Percentiles rank a stretch among this genome's conserved stretches.
These are phyloP conservation scores for Turnera subulata DNA, from an alignment of 345 rosid genomes.

Conservation along the genomic window DNA sequence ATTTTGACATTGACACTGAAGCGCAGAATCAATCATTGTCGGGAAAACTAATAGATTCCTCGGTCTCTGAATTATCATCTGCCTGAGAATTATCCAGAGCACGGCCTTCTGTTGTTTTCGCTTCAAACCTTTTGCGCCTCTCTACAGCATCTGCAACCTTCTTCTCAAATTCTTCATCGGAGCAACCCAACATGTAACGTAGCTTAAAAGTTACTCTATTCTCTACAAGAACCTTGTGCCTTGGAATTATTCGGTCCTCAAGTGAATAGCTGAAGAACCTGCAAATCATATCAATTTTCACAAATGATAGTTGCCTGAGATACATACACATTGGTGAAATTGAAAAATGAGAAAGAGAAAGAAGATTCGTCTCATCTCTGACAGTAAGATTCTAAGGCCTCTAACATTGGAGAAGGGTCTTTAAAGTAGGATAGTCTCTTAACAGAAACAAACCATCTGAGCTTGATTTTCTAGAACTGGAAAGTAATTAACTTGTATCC, in stretches of 20 bases:
- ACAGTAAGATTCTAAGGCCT: too few species aligned
- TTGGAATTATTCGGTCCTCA: slow-evolving; percentile 75
- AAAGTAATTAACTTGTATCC: not conserved
- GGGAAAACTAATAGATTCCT: too few species aligned
- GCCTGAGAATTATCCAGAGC: too few species aligned
- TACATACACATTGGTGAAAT: not conserved
- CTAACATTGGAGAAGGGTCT: too few species aligned
- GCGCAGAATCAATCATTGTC: too few species aligned
- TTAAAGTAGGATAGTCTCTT: too few species aligned
- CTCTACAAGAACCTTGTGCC: slow-evolving; percentile 68
- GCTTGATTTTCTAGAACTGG: not conserved
- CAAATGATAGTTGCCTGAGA: not conserved
- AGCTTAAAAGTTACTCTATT: slow-evolving; percentile 73
- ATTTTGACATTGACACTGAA: too few species aligned
- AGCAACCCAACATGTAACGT: slow-evolving; percentile 67
- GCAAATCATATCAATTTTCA: slow-evolving; percentile 17
- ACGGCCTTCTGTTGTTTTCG: slow-evolving; percentile 12
- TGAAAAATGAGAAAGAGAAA: not conserved
- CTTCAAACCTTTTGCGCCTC: slow-evolving; percentile 58
- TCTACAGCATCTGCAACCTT: slow-evolving; percentile 60
- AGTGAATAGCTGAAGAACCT: slow-evolving; percentile 93
- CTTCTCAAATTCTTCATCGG: slow-evolving; percentile 55
- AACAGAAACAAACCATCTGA: too few species aligned
- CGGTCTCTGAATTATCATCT: too few species aligned
- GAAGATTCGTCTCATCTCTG: too few species aligned